A percentile compares a stretch with the other conserved stretches of the same genome.
Evolutionary conservation across 148 eudicot species (phyloP).

Genomic region (Persicaria tinctoria): DNA sequence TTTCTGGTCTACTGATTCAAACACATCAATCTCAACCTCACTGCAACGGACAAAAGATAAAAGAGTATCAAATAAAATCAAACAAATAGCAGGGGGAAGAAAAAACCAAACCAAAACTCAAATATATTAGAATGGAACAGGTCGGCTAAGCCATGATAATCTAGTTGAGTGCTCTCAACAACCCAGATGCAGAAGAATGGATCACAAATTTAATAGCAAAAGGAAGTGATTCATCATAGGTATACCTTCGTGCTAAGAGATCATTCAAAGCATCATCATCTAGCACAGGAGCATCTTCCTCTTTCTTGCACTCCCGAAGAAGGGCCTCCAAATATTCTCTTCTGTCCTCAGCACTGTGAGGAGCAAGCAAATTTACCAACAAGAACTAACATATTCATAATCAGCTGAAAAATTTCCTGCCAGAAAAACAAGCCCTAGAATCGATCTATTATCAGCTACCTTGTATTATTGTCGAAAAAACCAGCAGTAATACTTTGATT

Average conservation of each 20-base stretch:
- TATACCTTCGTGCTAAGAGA: conserved; percentile 85
- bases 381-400: not conserved
- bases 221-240: not conserved
- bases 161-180: too few species aligned
- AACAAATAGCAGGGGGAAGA: not conserved
- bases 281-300: conserved; percentile 89
- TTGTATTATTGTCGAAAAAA: conserved; percentile 93
- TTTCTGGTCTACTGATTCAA: conserved; percentile 75
- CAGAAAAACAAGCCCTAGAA: not conserved
- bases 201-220: not conserved
- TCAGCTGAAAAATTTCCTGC: not conserved
- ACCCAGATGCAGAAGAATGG: not conserved
- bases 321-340: conserved; percentile 94
- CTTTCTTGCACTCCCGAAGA: conserved; percentile 87
- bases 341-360: conserved; percentile 88
- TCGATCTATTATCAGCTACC: conserved; percentile 27
- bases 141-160: too few species aligned
- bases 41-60: conserved; percentile 26
- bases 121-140: too few species aligned
- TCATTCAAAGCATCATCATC: conserved; percentile 89
- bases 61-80: not conserved
- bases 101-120: not conserved
- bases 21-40: conserved; percentile 81
- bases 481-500: conserved; percentile 99
- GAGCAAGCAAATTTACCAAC: conserved; percentile 9